Conservation (phyloP, 208 protist genomes). For the Trypanosoma mega region DNA sequence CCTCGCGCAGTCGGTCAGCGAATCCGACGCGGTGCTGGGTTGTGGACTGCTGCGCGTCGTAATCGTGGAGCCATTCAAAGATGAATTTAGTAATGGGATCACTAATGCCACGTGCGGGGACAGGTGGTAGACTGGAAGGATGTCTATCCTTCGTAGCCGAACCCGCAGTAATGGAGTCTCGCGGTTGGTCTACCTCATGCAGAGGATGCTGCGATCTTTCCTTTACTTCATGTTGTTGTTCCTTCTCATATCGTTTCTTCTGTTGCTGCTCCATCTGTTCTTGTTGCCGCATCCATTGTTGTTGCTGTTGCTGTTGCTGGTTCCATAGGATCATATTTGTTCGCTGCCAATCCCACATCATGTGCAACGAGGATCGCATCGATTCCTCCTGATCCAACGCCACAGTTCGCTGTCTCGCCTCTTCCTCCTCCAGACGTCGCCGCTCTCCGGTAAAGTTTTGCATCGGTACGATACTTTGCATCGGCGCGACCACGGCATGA, state of each 20-base stretch:
- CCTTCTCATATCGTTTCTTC: not conserved
- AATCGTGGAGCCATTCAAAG: slow-evolving; percentile 73
- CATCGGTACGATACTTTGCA: not conserved
- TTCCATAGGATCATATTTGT: slow-evolving; percentile 6
- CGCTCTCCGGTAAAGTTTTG: not conserved
- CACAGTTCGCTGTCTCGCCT: slow-evolving; percentile 13
- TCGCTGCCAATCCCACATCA: slow-evolving; percentile 26
- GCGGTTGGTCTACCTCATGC: not conserved
- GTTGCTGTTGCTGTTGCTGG: slow-evolving; percentile 8
- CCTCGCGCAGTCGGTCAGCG: slow-evolving; percentile 13
- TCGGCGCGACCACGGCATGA: not conserved
- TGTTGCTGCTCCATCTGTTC: not conserved
- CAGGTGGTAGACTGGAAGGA: not conserved
- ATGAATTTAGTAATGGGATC: slow-evolving; percentile 76
- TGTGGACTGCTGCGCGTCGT: slow-evolving; percentile 25
- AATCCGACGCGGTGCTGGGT: slow-evolving; percentile 9
- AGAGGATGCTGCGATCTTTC: not conserved
- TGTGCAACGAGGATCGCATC: slow-evolving; percentile 17
- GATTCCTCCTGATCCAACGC: slow-evolving; percentile 27
- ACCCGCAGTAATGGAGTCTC: too few relatives aligned
- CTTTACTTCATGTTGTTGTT: not conserved
- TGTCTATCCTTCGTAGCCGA: too few relatives aligned
- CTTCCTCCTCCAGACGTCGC: slow-evolving; percentile 9
- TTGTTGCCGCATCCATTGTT: slow-evolving; percentile 3
- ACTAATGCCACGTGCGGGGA: slow-evolving; percentile 24